These are phyloP conservation scores for Mrakia gelida DNA, from an alignment of 768 basidiomycete genomes.

Conservation along the genomic window DNA sequence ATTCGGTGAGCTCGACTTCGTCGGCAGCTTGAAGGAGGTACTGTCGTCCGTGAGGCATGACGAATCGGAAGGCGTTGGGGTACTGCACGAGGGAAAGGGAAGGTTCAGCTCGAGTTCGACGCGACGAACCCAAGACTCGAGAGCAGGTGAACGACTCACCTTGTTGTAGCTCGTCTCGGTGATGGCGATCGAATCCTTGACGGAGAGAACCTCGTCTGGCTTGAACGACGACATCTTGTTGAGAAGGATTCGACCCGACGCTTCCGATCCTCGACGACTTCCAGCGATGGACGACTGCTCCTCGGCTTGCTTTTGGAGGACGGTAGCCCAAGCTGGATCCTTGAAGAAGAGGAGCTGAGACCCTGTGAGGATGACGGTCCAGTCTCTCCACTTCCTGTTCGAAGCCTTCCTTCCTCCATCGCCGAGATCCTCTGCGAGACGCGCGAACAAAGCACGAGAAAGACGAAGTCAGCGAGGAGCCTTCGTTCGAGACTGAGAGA, in stretches of 20 bases:
- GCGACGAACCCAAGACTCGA: not conserved
- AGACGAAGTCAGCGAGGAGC: not conserved
- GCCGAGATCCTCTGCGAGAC: slow-evolving; percentile 53
- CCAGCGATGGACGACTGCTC: slow-evolving; percentile 1
- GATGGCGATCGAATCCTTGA: slow-evolving; percentile 74
- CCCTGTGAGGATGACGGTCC: slow-evolving; percentile 77
- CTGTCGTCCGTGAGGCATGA: slow-evolving; percentile 71
- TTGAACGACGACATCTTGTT: slow-evolving; percentile 50
- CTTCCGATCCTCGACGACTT: slow-evolving; percentile 4
- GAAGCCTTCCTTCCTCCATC: slow-evolving; percentile 71
- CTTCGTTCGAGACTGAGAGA: not conserved
- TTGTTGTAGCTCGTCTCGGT: slow-evolving; percentile 71
- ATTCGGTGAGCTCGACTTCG: slow-evolving; percentile 73
- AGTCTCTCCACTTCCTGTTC: slow-evolving; percentile 82
- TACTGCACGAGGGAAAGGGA: slow-evolving; percentile 48
- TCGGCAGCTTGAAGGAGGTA: slow-evolving; percentile 69
- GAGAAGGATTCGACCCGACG: slow-evolving; percentile 1
- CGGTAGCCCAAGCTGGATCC: slow-evolving; percentile 26
- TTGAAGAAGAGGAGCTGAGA: slow-evolving; percentile 84
- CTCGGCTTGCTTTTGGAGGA: slow-evolving; percentile 34
- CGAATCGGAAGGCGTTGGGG: slow-evolving; percentile 68
- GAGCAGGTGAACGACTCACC: slow-evolving; percentile 49
- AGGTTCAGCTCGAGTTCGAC: not conserved
- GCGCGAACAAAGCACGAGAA: not conserved
- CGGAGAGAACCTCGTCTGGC: slow-evolving; percentile 79